phyloP scores from a whole-genome alignment of 352 stramenopile genomes.

The Globisporangium apiculatum region DNA sequence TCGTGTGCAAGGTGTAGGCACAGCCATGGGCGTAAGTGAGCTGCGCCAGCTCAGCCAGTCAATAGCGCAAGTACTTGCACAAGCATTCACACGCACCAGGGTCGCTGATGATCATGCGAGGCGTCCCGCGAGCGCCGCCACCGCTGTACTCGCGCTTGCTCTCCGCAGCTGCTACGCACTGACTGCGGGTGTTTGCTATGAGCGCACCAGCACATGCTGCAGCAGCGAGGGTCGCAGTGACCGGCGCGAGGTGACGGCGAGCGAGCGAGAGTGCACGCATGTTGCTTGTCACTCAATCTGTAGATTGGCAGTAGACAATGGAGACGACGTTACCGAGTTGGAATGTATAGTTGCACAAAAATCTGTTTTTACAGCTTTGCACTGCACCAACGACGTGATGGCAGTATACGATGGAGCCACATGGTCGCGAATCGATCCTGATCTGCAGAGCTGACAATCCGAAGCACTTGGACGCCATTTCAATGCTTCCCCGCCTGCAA shows the following conservation, averaged over 20 bases:
- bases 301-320: no score
- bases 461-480: no score
- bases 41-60: background rate
- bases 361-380: no score
- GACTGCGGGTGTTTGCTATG: background rate
- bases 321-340: no score
- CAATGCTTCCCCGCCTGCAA: no score
- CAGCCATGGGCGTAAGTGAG: no score
- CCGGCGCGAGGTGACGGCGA: background rate
- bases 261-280: background rate
- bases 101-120: constrained; percentile 5
- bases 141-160: constrained; percentile 1
- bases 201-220: background rate
- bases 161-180: background rate
- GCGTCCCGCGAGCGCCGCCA: constrained; percentile 5
- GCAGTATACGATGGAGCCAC: no score
- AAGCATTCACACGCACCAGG: background rate
- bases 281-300: no score
- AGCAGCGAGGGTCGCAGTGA: background rate
- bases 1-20: background rate
- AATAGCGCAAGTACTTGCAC: background rate
- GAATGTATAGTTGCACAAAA: no score
- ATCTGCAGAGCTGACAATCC: no score
- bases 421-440: no score
- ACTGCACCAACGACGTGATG: no score